Conservation (phyloP, 75 land plant genomes). For the Pinus taeda region DNA sequence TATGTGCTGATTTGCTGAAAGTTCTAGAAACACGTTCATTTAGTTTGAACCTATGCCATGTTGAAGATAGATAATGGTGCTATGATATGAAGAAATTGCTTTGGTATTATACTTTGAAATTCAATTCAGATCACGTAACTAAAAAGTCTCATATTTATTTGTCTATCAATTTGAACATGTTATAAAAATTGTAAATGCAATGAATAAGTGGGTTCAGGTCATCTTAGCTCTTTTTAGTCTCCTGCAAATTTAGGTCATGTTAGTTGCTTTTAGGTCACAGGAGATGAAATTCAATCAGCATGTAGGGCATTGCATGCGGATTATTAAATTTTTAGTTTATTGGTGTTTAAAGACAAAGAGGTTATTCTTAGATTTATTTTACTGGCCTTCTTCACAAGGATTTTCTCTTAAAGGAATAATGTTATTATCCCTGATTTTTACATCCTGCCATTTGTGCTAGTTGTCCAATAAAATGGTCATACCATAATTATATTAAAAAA, state of each 20-base stretch:
- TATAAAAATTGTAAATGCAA: neutral
- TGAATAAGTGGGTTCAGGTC: neutral
- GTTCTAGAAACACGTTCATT: neutral
- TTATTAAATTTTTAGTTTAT: neutral
- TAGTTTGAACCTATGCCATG: neutral
- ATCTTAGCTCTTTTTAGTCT: too few species aligned
- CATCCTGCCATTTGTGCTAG: neutral
- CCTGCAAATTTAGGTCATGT: too few species aligned
- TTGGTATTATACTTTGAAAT: neutral
- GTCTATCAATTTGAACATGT: too few species aligned
- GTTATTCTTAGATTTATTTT: neutral
- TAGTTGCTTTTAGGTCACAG: too few species aligned
- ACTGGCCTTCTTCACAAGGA: neutral
- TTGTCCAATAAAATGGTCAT: neutral
- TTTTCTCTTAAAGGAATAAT: neutral
- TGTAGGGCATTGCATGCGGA: neutral
- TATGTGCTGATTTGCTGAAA: constrained; percentile 13
- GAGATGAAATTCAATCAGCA: neutral
- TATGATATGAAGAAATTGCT: neutral
- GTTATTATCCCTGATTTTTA: neutral
- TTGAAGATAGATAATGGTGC: neutral
- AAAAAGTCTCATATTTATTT: neutral
- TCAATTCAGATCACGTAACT: neutral
- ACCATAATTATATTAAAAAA: neutral
- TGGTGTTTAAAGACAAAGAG: neutral